A percentile compares a stretch with the other conserved stretches of the same genome.
Evolutionary conservation across 805 yeast species (phyloP).

Genomic region (Monosporozyma siamensis): DNA sequence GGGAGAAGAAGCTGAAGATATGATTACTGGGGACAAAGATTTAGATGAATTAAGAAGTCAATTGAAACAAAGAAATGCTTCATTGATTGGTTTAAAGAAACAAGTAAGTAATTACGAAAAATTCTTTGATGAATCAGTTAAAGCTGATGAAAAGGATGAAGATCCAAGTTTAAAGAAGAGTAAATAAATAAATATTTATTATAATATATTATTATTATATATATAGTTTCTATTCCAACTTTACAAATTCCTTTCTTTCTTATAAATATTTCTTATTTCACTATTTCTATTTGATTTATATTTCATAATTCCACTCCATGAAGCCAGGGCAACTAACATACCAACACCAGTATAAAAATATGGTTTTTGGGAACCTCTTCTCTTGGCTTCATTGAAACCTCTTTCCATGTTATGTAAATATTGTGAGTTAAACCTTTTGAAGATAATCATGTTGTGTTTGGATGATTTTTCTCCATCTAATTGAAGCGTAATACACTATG

Average conservation of each 20-base stretch:
- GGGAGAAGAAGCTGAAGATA: constrained; percentile 5
- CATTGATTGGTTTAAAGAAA: constrained; percentile 38
- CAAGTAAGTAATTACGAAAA: constrained; percentile 45
- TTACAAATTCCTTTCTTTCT: constrained; percentile 12
- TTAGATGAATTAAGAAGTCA: constrained; percentile 30
- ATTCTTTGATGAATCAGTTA: constrained; percentile 34
- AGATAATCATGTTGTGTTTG: not conserved
- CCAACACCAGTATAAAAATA: not conserved
- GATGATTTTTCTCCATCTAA: no score
- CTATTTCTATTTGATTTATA: constrained; percentile 5
- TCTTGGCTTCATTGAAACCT: not conserved
- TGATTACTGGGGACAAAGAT: constrained; percentile 21
- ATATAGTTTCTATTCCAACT: not conserved
- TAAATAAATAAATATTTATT: not conserved
- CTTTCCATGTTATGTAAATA: not conserved
- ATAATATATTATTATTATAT: not conserved
- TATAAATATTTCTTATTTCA: constrained; percentile 12
- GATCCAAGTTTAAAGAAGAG: not conserved
- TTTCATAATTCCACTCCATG: not conserved
- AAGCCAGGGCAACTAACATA: constrained; percentile 3
- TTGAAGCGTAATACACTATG: no score
- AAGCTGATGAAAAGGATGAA: constrained; percentile 3
- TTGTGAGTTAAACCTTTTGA: constrained; percentile 1
- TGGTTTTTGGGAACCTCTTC: constrained; percentile 1
- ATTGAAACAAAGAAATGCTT: constrained; percentile 35